Conservation (phyloP, 148 eudicot genomes). For the Dysphania ambrosioides region DNA sequence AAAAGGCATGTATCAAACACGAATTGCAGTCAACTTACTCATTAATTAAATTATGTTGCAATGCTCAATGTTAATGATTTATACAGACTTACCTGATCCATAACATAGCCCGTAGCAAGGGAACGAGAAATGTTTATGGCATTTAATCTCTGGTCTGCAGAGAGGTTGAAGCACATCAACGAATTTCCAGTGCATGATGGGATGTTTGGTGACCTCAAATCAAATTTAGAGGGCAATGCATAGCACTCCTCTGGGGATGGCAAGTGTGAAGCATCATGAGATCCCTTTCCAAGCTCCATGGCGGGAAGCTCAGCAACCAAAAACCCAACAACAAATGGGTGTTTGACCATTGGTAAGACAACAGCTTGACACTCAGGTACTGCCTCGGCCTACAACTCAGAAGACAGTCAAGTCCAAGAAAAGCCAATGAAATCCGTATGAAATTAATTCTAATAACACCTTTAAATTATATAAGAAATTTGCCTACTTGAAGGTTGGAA, state of each 20-base stretch:
- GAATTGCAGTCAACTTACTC: neutral
- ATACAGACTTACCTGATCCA: conserved; percentile 77
- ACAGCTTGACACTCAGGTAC: conserved; percentile 78
- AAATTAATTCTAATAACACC: neutral
- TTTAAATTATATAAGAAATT: neutral
- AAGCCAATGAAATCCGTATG: conserved; percentile 3
- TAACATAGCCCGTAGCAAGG: conserved; percentile 88
- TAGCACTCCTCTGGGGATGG: conserved; percentile 46
- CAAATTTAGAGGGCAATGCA: conserved; percentile 45
- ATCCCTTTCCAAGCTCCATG: conserved; percentile 38
- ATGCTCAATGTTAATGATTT: neutral
- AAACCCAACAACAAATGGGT: conserved; percentile 95
- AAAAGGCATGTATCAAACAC: neutral
- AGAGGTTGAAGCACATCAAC: conserved; percentile 42
- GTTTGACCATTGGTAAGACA: conserved; percentile 92
- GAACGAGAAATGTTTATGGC: conserved; percentile 79
- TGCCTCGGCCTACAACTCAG: conserved; percentile 63
- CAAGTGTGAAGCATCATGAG: conserved; percentile 34
- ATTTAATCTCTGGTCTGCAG: conserved; percentile 73
- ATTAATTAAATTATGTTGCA: neutral
- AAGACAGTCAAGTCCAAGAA: conserved; percentile 26
- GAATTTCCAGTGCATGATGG: conserved; percentile 36
- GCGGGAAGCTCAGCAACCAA: conserved; percentile 93
- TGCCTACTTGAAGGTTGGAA: conserved; percentile 59
- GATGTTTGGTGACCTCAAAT: conserved; percentile 41